Conservation (phyloP, 768 basidiomycete genomes). For the Russula sp. region DNA sequence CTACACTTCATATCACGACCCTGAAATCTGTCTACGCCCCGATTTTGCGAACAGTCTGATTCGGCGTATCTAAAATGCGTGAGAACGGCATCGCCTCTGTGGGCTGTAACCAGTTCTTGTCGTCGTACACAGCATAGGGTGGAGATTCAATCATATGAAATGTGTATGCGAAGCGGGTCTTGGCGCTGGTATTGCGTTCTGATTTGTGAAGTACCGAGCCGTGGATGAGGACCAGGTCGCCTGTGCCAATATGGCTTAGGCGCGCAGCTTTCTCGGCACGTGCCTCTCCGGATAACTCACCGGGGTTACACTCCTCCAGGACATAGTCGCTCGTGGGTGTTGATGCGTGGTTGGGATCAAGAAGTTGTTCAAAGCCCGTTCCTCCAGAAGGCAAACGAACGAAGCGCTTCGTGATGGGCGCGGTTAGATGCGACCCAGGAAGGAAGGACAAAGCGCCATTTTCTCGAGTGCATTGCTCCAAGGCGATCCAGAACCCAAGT, state of each 20-base stretch:
- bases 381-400: slow-evolving; percentile 70
- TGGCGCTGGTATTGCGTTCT: slow-evolving; percentile 72
- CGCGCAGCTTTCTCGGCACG: not conserved
- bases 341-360: slow-evolving; percentile 32
- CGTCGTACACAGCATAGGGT: slow-evolving; percentile 68
- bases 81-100: slow-evolving; percentile 79
- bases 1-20: not conserved
- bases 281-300: slow-evolving; percentile 32
- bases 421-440: slow-evolving; percentile 80
- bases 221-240: slow-evolving; percentile 91
- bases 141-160: slow-evolving; percentile 90
- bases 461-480: slow-evolving; percentile 76
- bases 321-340: slow-evolving; percentile 46
- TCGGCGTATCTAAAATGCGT: slow-evolving; percentile 40
- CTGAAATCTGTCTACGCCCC: slow-evolving; percentile 13
- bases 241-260: slow-evolving; percentile 34
- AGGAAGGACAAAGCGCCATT: slow-evolving; percentile 88
- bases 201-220: slow-evolving; percentile 91
- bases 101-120: slow-evolving; percentile 95
- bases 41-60: slow-evolving; percentile 23
- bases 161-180: slow-evolving; percentile 89
- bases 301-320: slow-evolving; percentile 67
- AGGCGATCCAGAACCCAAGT: slow-evolving; percentile 93
- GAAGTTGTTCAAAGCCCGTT: slow-evolving; percentile 74
- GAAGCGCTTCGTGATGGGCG: slow-evolving; percentile 77